Evolutionary conservation across 257 asterid species (phyloP), one percentile per base, ranked within the genome.

Genomic region (Catharanthus roseus): DNA sequence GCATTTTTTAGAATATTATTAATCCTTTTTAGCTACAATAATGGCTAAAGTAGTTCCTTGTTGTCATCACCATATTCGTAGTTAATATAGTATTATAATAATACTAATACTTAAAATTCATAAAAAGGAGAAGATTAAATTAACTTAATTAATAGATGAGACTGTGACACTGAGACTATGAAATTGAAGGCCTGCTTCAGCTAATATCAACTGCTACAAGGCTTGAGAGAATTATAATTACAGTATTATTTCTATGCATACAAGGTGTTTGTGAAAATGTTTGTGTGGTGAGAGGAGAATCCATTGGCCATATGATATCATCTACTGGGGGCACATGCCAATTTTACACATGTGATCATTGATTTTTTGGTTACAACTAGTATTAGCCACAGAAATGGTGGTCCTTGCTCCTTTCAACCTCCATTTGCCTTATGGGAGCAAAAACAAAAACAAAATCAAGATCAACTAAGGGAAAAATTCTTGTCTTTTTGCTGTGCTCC

Each of bases 191-290:
- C 72, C 36, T 47, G 6, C 72, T 47, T 44, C 54, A 29, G 33
- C 56, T 47, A 66, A 38, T 42, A 26, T 39, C 72, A 67, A 38
- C 3, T n/a, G n/a, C n/a, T n/a, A n/a, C n/a, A n/a, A n/a, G n/a
- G n/a, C n/a, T n/a, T n/a, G n/a, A n/a, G n/a, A n/a, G n/a, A n/a
- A n/a, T n/a, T n/a, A n/a, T n/a, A 38, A 38, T 38, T 38, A 3
- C 42, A 38, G 42, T 38, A 38, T 38, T 38, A 38, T 38, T 8
- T 38, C 42, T 38, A 38, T 41, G 0, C 5, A 21, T 0, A 39
- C 34, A 7, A 38, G 42, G 42, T 38, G 13, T 65, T 39, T 65
- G 34, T 41, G 24, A 23, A 11, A 41, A 3, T 1, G 24, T 24
- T 23, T 57, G 3, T 65, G 38, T 42, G 70, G 36, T 24, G 16